Base-by-base conservation (phyloP, 192 early-diverging fungal species). In the Polychytrium aggregatum region DNA sequence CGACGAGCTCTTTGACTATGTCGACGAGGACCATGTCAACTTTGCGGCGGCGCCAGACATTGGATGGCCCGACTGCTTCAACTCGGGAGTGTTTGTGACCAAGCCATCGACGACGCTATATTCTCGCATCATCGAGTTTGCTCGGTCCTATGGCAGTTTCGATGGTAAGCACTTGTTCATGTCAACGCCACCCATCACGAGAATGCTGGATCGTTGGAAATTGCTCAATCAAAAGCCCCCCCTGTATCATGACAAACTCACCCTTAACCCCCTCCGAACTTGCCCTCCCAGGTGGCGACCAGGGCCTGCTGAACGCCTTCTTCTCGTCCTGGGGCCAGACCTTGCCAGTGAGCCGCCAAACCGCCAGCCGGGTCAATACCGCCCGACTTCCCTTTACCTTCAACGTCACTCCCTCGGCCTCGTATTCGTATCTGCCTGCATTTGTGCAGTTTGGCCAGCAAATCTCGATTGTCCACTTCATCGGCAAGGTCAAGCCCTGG, bases 41-140 rank as follows among this genome's bases (percentile, higher is more conserved):
- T 82, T 94, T 63, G 85, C 87, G 2, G 90, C 93, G 3, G 77
- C 88, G 4, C 85, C 90, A 5, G 93, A 97, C 45, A 84, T 84
- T 21, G 91, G 91, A 0, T 97, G 93, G 93, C 93, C 93, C 0
- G 93, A 97, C 58, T 86, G 83, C 50, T 97, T 97, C 70, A 97
- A 97, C 60, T 93, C 93, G 37, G 93, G 91, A 4, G 89, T 97
- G 1, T 84, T 97, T 73, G 83, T 85, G 35, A 66, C 71, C 10
- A 60, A 67, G 37, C 84, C 89, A 21, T 62, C 63, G 30, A 57
- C 37, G 5, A 57, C 68, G 20, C 52, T 78, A 20, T 83, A 68
- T 48, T 44, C 66, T 7, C 71, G 62, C 0, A 52, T 86, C 34
- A 52, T 78, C 28, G 64, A 67, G 5, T 41, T 70, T 30, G 70